A percentile compares a stretch with the other conserved stretches of the same genome.
Conservation (phyloP, 768 basidiomycete genomes). For the Sutorius australiensis region DNA sequence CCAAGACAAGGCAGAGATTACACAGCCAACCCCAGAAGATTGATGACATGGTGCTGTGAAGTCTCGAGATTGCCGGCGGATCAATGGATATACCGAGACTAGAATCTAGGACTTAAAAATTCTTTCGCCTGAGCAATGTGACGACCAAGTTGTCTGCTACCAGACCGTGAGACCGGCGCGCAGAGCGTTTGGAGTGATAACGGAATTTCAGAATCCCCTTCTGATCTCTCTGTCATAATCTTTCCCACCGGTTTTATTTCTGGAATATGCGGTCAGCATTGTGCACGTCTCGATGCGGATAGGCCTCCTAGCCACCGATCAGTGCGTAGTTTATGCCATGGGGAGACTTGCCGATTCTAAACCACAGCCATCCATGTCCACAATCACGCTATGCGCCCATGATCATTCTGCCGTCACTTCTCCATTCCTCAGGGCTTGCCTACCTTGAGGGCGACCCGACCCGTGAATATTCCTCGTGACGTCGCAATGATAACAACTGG, state of each 20-base stretch:
- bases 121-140: background rate
- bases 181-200: background rate
- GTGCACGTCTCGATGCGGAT: constrained; percentile 6
- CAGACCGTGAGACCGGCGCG: background rate
- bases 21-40: constrained; percentile 22
- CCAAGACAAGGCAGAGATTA: constrained; percentile 22
- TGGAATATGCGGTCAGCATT: background rate
- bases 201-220: background rate
- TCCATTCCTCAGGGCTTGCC: constrained; percentile 55
- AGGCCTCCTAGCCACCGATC: background rate
- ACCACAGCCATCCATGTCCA: constrained; percentile 29
- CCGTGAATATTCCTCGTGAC: constrained; percentile 41
- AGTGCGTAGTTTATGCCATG: background rate
- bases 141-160: background rate
- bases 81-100: constrained; percentile 1
- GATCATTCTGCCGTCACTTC: constrained; percentile 50
- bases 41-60: constrained; percentile 4
- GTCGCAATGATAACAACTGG: constrained; percentile 39
- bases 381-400: constrained; percentile 27
- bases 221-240: background rate
- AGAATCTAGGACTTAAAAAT: background rate
- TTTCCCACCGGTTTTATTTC: constrained; percentile 6
- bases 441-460: constrained; percentile 38
- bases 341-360: constrained; percentile 6
- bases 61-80: background rate